Evolutionary conservation across 2,329 filamentous ascomycete species (phyloP), one percentile per base, ranked within the genome.

Genomic region (Sporothrix sp.): DNA sequence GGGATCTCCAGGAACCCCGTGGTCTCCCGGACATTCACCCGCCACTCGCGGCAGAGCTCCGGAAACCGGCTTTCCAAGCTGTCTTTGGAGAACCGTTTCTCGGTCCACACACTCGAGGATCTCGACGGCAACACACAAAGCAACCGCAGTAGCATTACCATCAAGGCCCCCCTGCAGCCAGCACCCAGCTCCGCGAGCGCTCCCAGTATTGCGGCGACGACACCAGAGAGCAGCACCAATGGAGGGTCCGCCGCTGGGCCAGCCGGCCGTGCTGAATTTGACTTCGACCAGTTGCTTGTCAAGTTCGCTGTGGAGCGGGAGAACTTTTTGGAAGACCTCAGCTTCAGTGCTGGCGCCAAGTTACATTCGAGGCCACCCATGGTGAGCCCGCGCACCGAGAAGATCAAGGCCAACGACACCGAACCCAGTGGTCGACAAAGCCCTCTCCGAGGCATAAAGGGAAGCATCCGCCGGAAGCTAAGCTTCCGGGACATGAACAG

Each of bases 271-370:
- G 9, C 67, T 52, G 88, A 95, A 62, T 88, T 87, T 61, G 93
- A 97, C 66, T 98, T 98, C 61, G 93, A 97, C 64, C 83, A 86
- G 62, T 91, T 93, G 23, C 74, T 98, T 58, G 72, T 89, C 61
- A 97, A 96, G 69, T 98, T 98, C 65, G 89, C 93, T 40, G 85
- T 84, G n/a, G 91, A 97, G 70, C 78, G 93, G 57, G 93, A 98
- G 61, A 85, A 84, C 54, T 98, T 98, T 61, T 72, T 97, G 48
- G 87, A 95, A 57, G 93, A 98, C 65, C 76, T 97, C 49, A 88
- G 84, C 58, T 89, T 97, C 65, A 87, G 79, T 58, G 88, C 90
- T 20, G 89, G 90, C 38, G 85, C 86, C 36, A 85, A 87, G 57
- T 75, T 85, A 21, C 79, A 85, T 58, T 71, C 78, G 52, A 73